Evolutionary conservation across 2,329 filamentous ascomycete genomes (phyloP).

Genomic region (Calonectria pseudoturangicola): DNA sequence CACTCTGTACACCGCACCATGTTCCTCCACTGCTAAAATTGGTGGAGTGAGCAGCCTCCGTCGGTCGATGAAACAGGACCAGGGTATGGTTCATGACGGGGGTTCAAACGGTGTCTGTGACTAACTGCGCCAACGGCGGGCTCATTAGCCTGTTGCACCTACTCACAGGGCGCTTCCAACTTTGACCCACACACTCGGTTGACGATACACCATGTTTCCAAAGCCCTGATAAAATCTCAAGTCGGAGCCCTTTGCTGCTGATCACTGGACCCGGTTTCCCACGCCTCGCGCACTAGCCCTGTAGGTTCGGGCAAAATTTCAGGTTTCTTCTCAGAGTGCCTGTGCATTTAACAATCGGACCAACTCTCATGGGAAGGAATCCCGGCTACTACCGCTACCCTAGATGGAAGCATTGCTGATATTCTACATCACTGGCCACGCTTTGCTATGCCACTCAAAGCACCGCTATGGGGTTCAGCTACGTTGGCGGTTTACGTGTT

Average conservation of each 20-base stretch:
- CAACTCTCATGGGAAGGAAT: neutral
- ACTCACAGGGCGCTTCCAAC: constrained; percentile 37
- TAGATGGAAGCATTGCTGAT: constrained; percentile 1
- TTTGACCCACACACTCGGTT: neutral
- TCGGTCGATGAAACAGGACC: constrained; percentile 41
- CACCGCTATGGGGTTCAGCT: neutral
- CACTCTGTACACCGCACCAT: constrained; percentile 33
- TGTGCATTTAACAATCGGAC: neutral
- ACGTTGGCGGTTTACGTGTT: constrained; percentile 14
- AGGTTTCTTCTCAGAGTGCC: neutral
- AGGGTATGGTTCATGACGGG: constrained; percentile 35
- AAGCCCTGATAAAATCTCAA: constrained; percentile 10
- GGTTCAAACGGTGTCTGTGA: constrained; percentile 42
- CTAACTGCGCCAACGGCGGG: constrained; percentile 44
- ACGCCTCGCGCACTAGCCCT: neutral
- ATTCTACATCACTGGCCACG: neutral
- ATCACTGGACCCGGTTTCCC: constrained; percentile 5
- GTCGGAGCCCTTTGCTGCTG: constrained; percentile 19
- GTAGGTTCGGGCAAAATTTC: neutral
- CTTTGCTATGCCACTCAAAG: neutral
- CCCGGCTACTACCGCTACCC: constrained; percentile 11
- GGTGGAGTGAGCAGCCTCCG: constrained; percentile 37
- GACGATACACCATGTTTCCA: constrained; percentile 11
- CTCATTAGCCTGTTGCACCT: constrained; percentile 37
- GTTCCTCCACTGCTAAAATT: constrained; percentile 37